Percentiles rank a stretch among this genome's conserved stretches.
Evolutionary conservation across 192 early-diverging fungal species (phyloP).

Genomic region (Bifiguratus adelaidae): DNA sequence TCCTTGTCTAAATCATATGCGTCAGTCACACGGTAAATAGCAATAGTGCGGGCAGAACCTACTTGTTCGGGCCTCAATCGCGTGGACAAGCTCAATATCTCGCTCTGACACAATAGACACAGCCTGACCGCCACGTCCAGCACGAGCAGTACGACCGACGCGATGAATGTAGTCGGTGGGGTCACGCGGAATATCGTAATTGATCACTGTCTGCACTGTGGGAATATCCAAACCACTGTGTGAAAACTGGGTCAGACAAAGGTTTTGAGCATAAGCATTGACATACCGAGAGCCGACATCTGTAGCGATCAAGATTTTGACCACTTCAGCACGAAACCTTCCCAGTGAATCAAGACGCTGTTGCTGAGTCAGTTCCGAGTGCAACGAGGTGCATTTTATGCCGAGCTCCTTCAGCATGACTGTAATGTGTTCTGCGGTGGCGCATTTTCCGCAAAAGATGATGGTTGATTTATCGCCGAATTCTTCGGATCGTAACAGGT

Average conservation of each 20-base stretch:
- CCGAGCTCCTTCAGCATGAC: conserved; percentile 89
- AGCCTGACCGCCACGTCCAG: conserved; percentile 83
- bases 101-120: conserved; percentile 79
- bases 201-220: conserved; percentile 83
- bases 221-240: conserved; percentile 94
- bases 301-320: conserved; percentile 86
- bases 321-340: conserved; percentile 83
- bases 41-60: conserved; percentile 3
- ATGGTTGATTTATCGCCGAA: conserved; percentile 77
- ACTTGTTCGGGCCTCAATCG: conserved; percentile 82
- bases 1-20: conserved; percentile 47
- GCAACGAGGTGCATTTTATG: conserved; percentile 80
- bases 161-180: conserved; percentile 97
- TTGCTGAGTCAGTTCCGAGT: conserved; percentile 87
- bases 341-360: conserved; percentile 85
- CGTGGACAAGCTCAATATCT: conserved; percentile 79
- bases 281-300: conserved; percentile 89
- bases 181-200: conserved; percentile 92
- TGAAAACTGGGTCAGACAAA: neutral
- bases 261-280: neutral
- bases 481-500: conserved; percentile 61
- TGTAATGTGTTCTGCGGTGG: conserved; percentile 73
- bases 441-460: conserved; percentile 85
- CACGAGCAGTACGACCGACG: conserved; percentile 96
- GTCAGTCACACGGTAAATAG: neutral